These are phyloP conservation scores for Fraxinus albicans DNA, from an alignment of 305 asterid species.

Conservation along the genomic window DNA sequence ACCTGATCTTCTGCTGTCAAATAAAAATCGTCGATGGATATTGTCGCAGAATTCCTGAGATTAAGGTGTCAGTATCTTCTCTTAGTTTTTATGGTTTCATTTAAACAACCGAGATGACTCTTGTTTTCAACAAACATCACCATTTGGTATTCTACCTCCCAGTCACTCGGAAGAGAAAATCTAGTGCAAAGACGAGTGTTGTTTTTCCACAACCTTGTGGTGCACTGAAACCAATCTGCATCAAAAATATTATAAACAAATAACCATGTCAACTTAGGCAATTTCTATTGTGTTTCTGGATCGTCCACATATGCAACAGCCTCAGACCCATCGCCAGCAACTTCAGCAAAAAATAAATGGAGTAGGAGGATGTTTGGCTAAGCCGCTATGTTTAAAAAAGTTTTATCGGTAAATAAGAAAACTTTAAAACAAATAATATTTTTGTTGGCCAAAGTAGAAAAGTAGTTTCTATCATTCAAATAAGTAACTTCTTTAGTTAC, in stretches of 20 bases:
- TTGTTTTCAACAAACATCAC: constrained; percentile 38
- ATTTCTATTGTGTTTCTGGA: background rate
- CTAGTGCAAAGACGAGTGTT: constrained; percentile 89
- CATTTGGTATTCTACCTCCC: constrained; percentile 80
- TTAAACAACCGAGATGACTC: background rate
- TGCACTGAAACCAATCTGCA: constrained; percentile 99
- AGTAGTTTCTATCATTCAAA: background rate
- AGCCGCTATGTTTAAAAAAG: background rate
- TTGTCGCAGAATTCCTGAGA: constrained; percentile 83
- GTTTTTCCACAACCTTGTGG: constrained; percentile 99
- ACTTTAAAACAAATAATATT: background rate
- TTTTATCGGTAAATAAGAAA: background rate
- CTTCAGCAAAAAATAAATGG: background rate
- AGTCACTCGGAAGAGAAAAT: constrained; percentile 66
- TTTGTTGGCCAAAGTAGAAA: background rate
- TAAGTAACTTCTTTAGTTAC: background rate
- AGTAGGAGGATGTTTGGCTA: background rate
- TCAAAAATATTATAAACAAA: constrained; percentile 21
- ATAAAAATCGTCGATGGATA: constrained; percentile 95
- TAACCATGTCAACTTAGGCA: constrained; percentile 20
- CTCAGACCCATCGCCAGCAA: background rate
- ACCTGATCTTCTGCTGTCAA: constrained; percentile 92
- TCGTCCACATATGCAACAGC: background rate
- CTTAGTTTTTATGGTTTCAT: background rate
- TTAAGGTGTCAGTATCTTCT: constrained; percentile 30